Evolutionary conservation across 768 basidiomycete species (phyloP).

Genomic region (Artomyces pyxidatus): DNA sequence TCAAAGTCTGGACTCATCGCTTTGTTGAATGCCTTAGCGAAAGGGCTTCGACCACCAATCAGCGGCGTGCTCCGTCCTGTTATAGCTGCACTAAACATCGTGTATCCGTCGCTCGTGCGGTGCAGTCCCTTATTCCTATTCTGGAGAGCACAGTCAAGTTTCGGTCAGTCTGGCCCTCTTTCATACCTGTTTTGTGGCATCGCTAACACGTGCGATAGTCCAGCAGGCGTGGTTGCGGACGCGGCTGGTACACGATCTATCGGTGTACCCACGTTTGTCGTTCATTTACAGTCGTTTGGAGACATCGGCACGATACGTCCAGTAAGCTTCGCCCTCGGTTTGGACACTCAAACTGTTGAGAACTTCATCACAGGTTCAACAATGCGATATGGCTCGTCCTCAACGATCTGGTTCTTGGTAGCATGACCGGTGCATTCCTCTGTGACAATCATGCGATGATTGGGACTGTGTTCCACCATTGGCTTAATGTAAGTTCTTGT

Average conservation of each 20-base stretch:
- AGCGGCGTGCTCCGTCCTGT: not conserved
- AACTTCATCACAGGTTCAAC: slow-evolving; percentile 54
- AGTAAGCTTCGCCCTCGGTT: slow-evolving; percentile 7
- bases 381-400: slow-evolving; percentile 86
- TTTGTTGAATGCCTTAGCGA: slow-evolving; percentile 1
- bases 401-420: slow-evolving; percentile 85
- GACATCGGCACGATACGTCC: slow-evolving; percentile 15
- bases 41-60: slow-evolving; percentile 1
- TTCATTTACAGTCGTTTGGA: slow-evolving; percentile 14
- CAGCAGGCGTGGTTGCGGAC: slow-evolving; percentile 12
- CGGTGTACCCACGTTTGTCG: slow-evolving; percentile 8
- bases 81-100: not conserved
- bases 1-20: slow-evolving; percentile 9
- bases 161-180: slow-evolving; percentile 3
- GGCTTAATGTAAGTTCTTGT: slow-evolving; percentile 1
- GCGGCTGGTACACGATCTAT: slow-evolving; percentile 7
- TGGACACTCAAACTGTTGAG: not conserved
- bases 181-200: not conserved
- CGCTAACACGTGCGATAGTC: slow-evolving; percentile 4
- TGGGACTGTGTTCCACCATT: slow-evolving; percentile 25
- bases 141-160: not conserved
- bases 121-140: not conserved
- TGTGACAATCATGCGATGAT: slow-evolving; percentile 53
- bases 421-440: slow-evolving; percentile 62
- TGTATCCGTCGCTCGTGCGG: not conserved